Evolutionary conservation across 2,329 filamentous ascomycete species (phyloP), one percentile per base, ranked within the genome.

Genomic region (Diplodia seriata): DNA sequence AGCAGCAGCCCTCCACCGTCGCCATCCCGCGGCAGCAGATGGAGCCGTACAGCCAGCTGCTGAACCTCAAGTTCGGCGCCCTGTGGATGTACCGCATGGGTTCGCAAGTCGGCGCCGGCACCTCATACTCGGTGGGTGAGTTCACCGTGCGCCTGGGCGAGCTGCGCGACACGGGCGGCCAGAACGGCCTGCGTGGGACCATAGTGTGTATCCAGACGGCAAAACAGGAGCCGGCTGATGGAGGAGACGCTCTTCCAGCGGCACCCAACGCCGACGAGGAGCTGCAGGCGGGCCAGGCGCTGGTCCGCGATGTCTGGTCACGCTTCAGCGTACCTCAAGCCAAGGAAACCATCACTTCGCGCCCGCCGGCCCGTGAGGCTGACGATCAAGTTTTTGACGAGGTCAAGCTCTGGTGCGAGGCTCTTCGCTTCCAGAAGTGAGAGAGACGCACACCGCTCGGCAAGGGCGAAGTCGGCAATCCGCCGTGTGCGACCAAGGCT

Each of bases 341-440:
- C 23, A 69, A 66, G 56, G 68, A 69, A 38, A 23, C 65, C 33
- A 68, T 70, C 15, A 55, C 57, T 15, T 38, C 33, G n/a, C 40
- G 50, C 26, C 53, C 50, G 38, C 18, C 43, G 8, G 23, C 29
- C 23, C 31, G 33, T 14, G 67, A 65, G 9, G 38, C 29, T 26
- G 50, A 68, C 49, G 51, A 70, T 5, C 62, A 64, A 33, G 40
- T 49, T 2, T 69, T 67, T 26, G 57, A 68, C 53, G 70, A 71
- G 43, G 69, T 68, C 3, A 49, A 43, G 7, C 55, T 70, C n/a
- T 71, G 70, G 70, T 70, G 70, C 55, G 66, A 70, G n/a, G 53
- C 69, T 23, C 50, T 71, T 26, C 67, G 64, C 49, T 64, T 70
- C 40, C 66, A 68, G 49, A 61, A 62, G 38, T 68, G 18, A 59